Evolutionary conservation across 176 grass and related monocot species (phyloP), one percentile per base, ranked within the genome.

Genomic region (Aegilops tauschii): DNA sequence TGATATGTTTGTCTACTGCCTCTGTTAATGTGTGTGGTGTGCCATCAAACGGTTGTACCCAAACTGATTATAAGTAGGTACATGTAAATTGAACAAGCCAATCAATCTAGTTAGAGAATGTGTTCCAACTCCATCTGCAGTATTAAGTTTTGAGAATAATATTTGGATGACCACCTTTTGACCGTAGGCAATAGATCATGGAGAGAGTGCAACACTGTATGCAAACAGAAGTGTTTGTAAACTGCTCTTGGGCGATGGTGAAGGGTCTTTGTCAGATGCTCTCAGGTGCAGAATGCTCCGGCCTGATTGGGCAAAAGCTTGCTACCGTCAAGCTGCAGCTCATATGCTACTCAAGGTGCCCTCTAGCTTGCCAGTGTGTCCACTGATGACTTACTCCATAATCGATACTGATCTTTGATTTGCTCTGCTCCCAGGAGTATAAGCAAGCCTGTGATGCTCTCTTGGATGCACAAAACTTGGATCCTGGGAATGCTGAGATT

Each of bases 201-300:
- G 72, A 50, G 72, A 74, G 72, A 75, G 25, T 75, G 72, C 72
- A 75, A 17, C 42, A 50, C 72, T 75, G 72, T 75, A 75, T 75
- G 72, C 72, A 75, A 75, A 75, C 72, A 75, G 42, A 14, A 75
- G 72, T 75, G 25, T 49, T 18, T 75, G 72, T 75, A 75, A 75
- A 27, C 42, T 75, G 42, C 5, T 30, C 42, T 9, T 50, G 42
- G 72, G 72, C 1, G 72, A 75, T 50, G 72, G 72, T 17, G 72
- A 50, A 17, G 72, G 42, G 50, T 42, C 72, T 30, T 75, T 75
- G n/a, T 75, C 72, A 75, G 72, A 75, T 28, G 72, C 72, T 50
- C 72, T 75, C 25, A 75, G 28, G 14, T 50, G 13, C 72, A 49
- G 72, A 75, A 75, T 75, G 72, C 42, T 75, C 13, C 23, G 25